A percentile compares a stretch with the other conserved stretches of the same genome.
Evolutionary conservation across 2,329 filamentous ascomycete species (phyloP).

Genomic region (Sclerotinia trifoliorum): DNA sequence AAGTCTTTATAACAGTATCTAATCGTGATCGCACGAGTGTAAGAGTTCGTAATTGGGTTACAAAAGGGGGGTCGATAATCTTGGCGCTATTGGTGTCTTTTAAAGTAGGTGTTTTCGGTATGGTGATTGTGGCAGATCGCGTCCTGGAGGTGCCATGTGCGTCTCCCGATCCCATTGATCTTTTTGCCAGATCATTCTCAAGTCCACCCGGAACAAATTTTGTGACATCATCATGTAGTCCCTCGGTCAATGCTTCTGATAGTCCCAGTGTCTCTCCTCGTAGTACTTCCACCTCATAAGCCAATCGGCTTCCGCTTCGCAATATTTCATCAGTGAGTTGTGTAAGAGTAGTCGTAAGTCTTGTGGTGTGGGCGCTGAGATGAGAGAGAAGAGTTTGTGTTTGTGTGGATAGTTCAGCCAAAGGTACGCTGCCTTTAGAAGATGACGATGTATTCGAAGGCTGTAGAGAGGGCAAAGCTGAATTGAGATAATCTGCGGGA

Average conservation of each 20-base stretch:
- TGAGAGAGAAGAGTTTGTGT: conserved; percentile 83
- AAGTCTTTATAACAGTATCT: conserved; percentile 84
- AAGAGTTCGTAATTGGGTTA: conserved; percentile 77
- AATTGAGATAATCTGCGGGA: conserved; percentile 81
- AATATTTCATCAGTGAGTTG: conserved; percentile 94
- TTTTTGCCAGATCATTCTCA: conserved; percentile 33
- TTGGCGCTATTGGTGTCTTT: conserved; percentile 30
- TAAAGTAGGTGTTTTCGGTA: conserved; percentile 34
- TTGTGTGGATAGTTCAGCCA: conserved; percentile 76
- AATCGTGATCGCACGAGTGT: conserved; percentile 80
- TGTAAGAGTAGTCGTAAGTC: conserved; percentile 77
- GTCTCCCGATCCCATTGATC: conserved; percentile 32
- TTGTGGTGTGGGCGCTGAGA: conserved; percentile 82
- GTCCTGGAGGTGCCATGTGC: conserved; percentile 30
- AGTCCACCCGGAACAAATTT: conserved; percentile 63
- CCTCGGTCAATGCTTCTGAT: conserved; percentile 73
- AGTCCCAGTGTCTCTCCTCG: conserved; percentile 84
- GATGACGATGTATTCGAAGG: conserved; percentile 32
- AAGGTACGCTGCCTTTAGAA: conserved; percentile 47
- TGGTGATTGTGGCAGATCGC: conserved; percentile 32
- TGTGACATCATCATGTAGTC: conserved; percentile 67
- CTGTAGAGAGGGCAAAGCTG: conserved; percentile 67
- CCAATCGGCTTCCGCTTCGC: conserved; percentile 79
- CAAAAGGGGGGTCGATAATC: conserved; percentile 59
- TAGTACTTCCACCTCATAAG: conserved; percentile 91